Percentiles rank a stretch among this genome's conserved stretches.
Conservation (phyloP, 1,284 basidiomycete genomes). For the Rhodotorula sp. region DNA sequence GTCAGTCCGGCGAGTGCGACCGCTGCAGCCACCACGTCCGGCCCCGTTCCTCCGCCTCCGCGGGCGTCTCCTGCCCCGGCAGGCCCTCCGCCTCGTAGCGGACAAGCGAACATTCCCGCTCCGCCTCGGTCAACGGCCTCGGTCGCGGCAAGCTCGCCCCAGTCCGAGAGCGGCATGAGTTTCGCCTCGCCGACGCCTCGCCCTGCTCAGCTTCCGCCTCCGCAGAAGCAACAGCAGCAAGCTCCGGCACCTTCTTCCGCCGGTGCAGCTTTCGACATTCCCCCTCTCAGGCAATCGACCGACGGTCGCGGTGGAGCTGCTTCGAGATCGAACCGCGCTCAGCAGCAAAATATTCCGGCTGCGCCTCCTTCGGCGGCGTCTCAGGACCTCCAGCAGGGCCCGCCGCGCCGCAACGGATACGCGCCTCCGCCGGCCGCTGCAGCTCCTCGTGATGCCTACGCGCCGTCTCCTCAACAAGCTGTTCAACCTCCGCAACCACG, state of each 20-base stretch:
- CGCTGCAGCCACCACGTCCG: not conserved
- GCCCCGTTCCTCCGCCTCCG: not conserved
- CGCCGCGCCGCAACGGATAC: not conserved
- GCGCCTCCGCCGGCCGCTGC: slow-evolving; percentile 11
- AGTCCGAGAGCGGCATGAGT: not conserved
- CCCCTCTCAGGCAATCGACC: slow-evolving; percentile 14
- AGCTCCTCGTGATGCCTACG: slow-evolving; percentile 6
- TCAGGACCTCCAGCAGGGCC: not conserved
- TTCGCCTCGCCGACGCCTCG: slow-evolving; percentile 9
- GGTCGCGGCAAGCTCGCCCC: slow-evolving; percentile 10
- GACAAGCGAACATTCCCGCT: not conserved
- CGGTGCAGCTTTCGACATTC: slow-evolving; percentile 23
- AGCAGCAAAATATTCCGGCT: not conserved
- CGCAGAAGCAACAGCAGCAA: not conserved
- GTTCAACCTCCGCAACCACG: slow-evolving; percentile 17
- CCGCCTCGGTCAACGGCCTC: not conserved
- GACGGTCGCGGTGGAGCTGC: not conserved
- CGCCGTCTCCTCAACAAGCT: slow-evolving; percentile 12
- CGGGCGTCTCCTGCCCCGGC: not conserved
- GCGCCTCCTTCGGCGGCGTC: not conserved
- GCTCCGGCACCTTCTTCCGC: not conserved
- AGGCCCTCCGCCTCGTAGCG: not conserved
- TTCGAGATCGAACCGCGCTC: not conserved
- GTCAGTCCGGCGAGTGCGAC: not conserved
- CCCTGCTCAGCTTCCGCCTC: not conserved